Conservation (phyloP, 148 eudicot species). For the Hydrangea macrophylla region DNA sequence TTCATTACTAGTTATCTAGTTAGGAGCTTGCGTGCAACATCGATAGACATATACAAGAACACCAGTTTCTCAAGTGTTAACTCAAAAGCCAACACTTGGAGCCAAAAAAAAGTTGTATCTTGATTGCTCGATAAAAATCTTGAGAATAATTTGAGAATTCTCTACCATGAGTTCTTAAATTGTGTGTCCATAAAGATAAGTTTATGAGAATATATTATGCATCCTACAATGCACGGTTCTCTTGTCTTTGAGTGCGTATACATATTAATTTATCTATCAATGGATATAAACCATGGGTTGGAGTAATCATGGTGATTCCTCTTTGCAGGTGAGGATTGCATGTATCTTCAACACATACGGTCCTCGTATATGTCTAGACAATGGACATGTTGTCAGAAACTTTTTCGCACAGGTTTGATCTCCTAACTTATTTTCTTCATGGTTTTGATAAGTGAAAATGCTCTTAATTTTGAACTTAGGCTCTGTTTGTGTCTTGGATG, state of each 20-base stretch:
- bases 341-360: slow-evolving; percentile 86
- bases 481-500: slow-evolving; percentile 6
- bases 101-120: too few relatives aligned
- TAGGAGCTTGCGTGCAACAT: too few relatives aligned
- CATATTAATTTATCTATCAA: too few relatives aligned
- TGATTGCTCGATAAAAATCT: too few relatives aligned
- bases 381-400: slow-evolving; percentile 90
- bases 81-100: too few relatives aligned
- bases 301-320: not conserved
- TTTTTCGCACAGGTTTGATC: slow-evolving; percentile 74
- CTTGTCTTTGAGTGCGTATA: too few relatives aligned
- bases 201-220: too few relatives aligned
- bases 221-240: not conserved
- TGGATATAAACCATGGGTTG: not conserved
- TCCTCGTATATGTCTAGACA: slow-evolving; percentile 85
- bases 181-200: too few relatives aligned
- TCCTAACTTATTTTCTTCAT: slow-evolving; percentile 1
- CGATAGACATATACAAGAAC: too few relatives aligned
- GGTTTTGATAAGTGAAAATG: not conserved
- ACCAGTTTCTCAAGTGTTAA: too few relatives aligned
- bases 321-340: slow-evolving; percentile 75
- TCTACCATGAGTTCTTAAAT: too few relatives aligned
- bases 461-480: not conserved
- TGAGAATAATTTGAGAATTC: too few relatives aligned
- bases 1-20: not conserved